Evolutionary conservation across 1,284 basidiomycete species (phyloP), one percentile per base, ranked within the genome.

Genomic region (Fomes fomentarius): DNA sequence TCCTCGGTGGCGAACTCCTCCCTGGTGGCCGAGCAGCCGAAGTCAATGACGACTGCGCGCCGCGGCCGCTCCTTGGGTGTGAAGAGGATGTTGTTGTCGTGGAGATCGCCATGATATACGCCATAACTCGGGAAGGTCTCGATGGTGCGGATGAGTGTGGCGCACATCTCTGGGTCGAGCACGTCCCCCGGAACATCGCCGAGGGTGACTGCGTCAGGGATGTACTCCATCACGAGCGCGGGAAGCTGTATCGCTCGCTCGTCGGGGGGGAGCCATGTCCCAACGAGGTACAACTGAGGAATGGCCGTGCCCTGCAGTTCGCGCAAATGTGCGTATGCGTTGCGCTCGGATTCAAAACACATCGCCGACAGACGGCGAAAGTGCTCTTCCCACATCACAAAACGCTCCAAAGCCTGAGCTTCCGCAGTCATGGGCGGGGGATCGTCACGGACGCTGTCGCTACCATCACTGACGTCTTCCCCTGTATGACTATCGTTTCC

Each of bases 191-290:
- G 19, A 6, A 57, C 26, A 21, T 48, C 42, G 15, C 19, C 8
- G 17, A 57, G 47, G 17, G 17, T 34, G 38, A 53, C 28, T 3
- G 56, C 51, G 41, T 57, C 56, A 4, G 41, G 48, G 33, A 57
- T 47, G 47, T 50, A 50, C 33, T 57, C 56, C 1, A 54, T 12
- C 33, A 53, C 31, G 21, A 57, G 12, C 4, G 50, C 56, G 15
- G 47, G 35, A 1, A 38, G 50, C 3, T 41, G 25, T 9, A 53
- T 28, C 4, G 47, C 56, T 2, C 56, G 51, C 25, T 50, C 46
- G 40, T 52, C 40, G 1, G 45, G 35, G 9, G 48, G 55, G 10
- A 45, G 24, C 17, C 48, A 8, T n/a, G 12, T 24, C 10, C 56
- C 56, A 3, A 30, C 17, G n/a, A 34, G 24, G 47, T 37, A 30